phyloP scores from a whole-genome alignment of 1,139 yeast genomes.

The Sporopachydermia cereana region DNA sequence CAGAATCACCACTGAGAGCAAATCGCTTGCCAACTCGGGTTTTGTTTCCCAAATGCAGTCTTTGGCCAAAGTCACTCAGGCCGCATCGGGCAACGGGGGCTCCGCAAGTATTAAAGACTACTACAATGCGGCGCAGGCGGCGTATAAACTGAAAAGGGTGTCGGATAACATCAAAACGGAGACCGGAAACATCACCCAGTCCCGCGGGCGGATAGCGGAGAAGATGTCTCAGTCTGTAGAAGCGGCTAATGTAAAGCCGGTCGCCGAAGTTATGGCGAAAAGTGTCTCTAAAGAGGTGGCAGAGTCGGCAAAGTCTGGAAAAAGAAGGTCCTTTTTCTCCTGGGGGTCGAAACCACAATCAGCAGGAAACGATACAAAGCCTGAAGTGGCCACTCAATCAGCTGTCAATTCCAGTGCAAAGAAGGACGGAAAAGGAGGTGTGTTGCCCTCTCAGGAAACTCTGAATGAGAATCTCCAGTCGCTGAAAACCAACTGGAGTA shows the following conservation, averaged over 20 bases:
- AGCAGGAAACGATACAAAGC: not conserved
- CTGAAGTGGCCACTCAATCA: not conserved
- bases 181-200: not conserved
- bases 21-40: not conserved
- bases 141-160: slow-evolving; percentile 1
- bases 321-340: not conserved
- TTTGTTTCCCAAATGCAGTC: slow-evolving; percentile 3
- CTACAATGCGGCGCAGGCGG: slow-evolving; percentile 4
- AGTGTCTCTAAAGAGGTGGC: not conserved
- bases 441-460: not conserved
- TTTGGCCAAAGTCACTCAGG: not conserved
- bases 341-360: slow-evolving; percentile 5
- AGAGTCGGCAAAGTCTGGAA: not conserved
- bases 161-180: not conserved
- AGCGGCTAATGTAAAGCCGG: not conserved
- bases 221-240: not conserved
- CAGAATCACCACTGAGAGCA: slow-evolving; percentile 1
- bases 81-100: slow-evolving; percentile 1
- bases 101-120: not conserved
- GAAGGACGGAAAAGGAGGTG: too few relatives aligned
- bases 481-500: not conserved
- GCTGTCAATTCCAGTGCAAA: not conserved
- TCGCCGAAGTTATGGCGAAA: not conserved
- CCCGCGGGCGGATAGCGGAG: not conserved
- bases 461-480: not conserved